These are phyloP conservation scores for Apiospora koreana DNA, from an alignment of 2,329 filamentous ascomycete species.

Conservation along the genomic window DNA sequence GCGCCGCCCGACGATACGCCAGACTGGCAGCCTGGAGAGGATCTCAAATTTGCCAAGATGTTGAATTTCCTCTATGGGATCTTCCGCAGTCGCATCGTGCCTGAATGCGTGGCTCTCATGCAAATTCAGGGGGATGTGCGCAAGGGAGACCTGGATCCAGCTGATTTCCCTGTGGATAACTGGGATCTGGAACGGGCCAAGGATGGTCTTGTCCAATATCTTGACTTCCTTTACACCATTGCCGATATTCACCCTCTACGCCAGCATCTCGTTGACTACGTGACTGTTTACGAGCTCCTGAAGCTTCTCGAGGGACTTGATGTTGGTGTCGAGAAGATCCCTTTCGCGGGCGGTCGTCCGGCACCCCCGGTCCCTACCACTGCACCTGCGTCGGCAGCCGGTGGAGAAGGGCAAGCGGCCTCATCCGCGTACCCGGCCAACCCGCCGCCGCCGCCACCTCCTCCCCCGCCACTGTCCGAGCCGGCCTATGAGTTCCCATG, in stretches of 20 bases:
- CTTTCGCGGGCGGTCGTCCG: slow-evolving; percentile 52
- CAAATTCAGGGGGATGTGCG: slow-evolving; percentile 90
- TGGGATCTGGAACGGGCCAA: slow-evolving; percentile 99
- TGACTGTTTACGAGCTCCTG: slow-evolving; percentile 85
- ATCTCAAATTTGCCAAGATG: slow-evolving; percentile 58
- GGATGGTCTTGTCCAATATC: slow-evolving; percentile 89
- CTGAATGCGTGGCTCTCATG: slow-evolving; percentile 92
- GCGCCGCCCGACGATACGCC: slow-evolving; percentile 21
- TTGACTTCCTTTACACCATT: slow-evolving; percentile 89
- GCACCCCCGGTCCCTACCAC: slow-evolving; percentile 37
- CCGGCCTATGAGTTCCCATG: slow-evolving; percentile 65
- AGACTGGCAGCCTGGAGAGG: slow-evolving; percentile 44
- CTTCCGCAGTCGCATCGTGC: slow-evolving; percentile 89
- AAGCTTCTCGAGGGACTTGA: slow-evolving; percentile 86
- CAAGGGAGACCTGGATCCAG: slow-evolving; percentile 70
- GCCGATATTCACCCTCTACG: slow-evolving; percentile 85
- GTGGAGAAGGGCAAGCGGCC: slow-evolving; percentile 23
- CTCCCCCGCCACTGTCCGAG: slow-evolving; percentile 58
- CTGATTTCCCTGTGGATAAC: slow-evolving; percentile 89
- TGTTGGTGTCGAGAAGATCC: slow-evolving; percentile 81
- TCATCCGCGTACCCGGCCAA: slow-evolving; percentile 26
- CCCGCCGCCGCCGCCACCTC: slow-evolving; percentile 44
- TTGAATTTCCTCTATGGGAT: slow-evolving; percentile 92
- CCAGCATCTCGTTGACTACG: slow-evolving; percentile 85
- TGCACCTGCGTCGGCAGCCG: slow-evolving; percentile 25